Percentiles rank a stretch among this genome's conserved stretches.
phyloP scores from a whole-genome alignment of 139 green algal genomes.

The Chlamydomonas applanata region DNA sequence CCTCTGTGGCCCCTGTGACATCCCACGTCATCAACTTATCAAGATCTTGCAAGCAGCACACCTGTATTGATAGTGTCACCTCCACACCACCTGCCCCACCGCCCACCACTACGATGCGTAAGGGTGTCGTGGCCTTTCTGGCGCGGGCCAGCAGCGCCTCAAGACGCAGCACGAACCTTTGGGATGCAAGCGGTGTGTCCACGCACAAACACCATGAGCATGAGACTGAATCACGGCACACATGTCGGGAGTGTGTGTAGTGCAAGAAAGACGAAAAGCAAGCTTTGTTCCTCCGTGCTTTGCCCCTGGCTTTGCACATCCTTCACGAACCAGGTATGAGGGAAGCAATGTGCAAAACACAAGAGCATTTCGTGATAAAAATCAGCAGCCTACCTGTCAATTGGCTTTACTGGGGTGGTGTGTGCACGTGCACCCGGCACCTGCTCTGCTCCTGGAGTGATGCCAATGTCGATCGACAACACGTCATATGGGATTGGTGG shows the following conservation, averaged over 20 bases:
- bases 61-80: conserved; percentile 72
- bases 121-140: background rate
- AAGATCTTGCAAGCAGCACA: background rate
- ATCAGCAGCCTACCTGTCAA: conserved; percentile 76
- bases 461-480: conserved; percentile 90
- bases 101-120: conserved; percentile 83
- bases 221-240: too few relatives aligned
- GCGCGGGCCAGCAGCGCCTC: conserved; percentile 37
- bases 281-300: too few relatives aligned
- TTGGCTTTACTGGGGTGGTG: conserved; percentile 90
- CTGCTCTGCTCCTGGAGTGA: conserved; percentile 62
- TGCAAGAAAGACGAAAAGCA: too few relatives aligned
- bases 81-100: conserved; percentile 90
- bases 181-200: background rate
- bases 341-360: too few relatives aligned
- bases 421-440: conserved; percentile 67
- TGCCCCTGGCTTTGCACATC: too few relatives aligned
- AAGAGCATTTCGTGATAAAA: too few relatives aligned
- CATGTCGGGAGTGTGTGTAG: too few relatives aligned
- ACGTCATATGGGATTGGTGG: conserved; percentile 84
- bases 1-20: too few relatives aligned
- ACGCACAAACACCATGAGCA: too few relatives aligned
- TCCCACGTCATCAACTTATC: too few relatives aligned
- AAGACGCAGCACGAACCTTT: conserved; percentile 60
- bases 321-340: too few relatives aligned